phyloP scores from a whole-genome alignment of 306 rosid species.

The Hylodesmum podocarpum region DNA sequence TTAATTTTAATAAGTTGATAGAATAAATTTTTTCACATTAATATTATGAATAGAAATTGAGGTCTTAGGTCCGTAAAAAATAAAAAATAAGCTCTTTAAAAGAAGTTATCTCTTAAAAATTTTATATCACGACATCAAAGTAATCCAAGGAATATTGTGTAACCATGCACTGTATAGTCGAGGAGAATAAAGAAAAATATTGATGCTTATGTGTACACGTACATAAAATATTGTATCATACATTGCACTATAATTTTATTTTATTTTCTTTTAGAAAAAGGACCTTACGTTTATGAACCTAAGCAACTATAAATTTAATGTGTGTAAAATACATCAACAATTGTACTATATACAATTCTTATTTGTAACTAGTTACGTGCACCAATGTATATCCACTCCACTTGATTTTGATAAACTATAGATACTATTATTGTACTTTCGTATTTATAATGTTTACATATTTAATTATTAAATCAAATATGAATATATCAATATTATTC shows the following conservation, averaged over 20 bases:
- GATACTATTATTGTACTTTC: neutral
- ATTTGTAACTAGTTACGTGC: neutral
- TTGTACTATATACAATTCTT: neutral
- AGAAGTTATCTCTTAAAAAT: neutral
- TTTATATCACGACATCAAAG: neutral
- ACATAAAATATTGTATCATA: neutral
- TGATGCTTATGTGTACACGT: neutral
- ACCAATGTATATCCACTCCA: neutral
- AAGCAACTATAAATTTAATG: neutral
- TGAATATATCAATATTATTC: too few species aligned
- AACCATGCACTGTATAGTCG: neutral
- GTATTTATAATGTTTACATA: neutral
- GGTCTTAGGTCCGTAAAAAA: too few species aligned
- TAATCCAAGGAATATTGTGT: neutral
- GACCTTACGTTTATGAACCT: neutral
- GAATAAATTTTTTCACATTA: too few species aligned
- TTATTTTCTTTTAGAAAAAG: neutral
- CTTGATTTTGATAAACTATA: neutral
- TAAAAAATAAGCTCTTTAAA: too few species aligned
- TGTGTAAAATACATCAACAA: neutral
- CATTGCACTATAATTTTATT: neutral
- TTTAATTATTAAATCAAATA: neutral
- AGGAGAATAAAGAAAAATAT: neutral
- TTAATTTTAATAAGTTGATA: too few species aligned
- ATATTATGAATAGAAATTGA: too few species aligned